Conservation (phyloP, 23 red algal genomes). For the Gracilaria caudata region DNA sequence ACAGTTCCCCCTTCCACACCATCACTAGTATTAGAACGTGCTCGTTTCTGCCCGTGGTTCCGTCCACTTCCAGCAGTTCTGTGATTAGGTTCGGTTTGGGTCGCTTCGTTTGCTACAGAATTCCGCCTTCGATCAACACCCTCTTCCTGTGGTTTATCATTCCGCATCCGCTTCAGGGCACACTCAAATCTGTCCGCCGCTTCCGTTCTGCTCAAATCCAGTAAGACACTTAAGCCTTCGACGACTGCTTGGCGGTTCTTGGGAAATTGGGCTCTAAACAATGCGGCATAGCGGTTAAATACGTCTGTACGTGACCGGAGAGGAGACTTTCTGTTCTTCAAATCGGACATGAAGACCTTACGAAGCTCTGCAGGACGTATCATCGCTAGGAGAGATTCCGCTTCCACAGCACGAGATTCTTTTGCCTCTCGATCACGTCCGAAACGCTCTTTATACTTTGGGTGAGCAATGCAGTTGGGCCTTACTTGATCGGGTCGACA, state of each 20-base stretch:
- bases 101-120: neutral
- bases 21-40: constrained; percentile 6
- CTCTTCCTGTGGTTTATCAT: constrained; percentile 29
- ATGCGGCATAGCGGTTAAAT: constrained; percentile 42
- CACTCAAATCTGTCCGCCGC: constrained; percentile 36
- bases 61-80: constrained; percentile 3
- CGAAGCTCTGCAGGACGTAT: constrained; percentile 66
- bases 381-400: constrained; percentile 16
- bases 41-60: constrained; percentile 12
- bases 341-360: constrained; percentile 63
- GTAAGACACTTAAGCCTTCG: constrained; percentile 51
- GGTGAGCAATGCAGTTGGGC: constrained; percentile 76
- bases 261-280: constrained; percentile 47
- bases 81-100: neutral
- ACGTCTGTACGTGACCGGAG: constrained; percentile 45
- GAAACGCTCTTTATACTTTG: constrained; percentile 58
- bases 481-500: constrained; percentile 95
- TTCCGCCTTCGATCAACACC: constrained; percentile 3
- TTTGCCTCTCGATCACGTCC: constrained; percentile 36
- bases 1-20: constrained; percentile 4
- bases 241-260: constrained; percentile 57
- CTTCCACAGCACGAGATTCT: constrained; percentile 25
- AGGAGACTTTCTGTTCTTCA: constrained; percentile 44
- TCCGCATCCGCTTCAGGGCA: constrained; percentile 27
- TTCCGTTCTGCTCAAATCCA: constrained; percentile 25